Base-by-base conservation (phyloP, 495 filamentous ascomycete species). In the Hypomontagnella monticulosa region DNA sequence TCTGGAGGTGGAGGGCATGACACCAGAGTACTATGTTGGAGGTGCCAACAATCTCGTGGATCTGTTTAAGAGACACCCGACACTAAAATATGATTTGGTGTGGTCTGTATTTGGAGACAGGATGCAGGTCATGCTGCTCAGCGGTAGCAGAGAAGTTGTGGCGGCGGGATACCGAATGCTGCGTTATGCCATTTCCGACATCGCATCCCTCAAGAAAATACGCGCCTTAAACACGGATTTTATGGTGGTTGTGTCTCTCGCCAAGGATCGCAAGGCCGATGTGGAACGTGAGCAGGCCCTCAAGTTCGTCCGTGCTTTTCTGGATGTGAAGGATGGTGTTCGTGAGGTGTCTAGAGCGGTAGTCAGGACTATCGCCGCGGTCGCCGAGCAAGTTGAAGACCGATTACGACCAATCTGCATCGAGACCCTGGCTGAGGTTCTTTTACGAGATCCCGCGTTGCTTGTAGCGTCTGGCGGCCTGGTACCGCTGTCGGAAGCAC, bases 281-380 rank as follows among this genome's bases (percentile, higher is more conserved):
- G 92, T 99, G 42, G 95, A 99, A 78, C 88, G 95, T 44, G 95
- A 99, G 73, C 95, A 99, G 76, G 95, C 95, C 0, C 76, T 99
- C 64, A 99, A 99, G 73, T 97, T 99, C 76, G 91, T 97, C 19
- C 86, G 95, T 57, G 92, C 93, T 5, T 99, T 99, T 74, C 80
- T 99, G 19, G 96, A 98, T 65, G 92, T 99, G 67, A 97, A 97
- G 71, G 92, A 92, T 64, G 95, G 95, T 11, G 89, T 96, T 4
- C 83, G 83, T 43, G 95, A 99, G 73, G 87, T 99, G 50, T 96
- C 94, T 1, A 87, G 89, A 64, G 88, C 90, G 1, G 86, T 99
- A 20, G 87, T 96, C 11, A 84, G 95, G 41, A 91, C 93, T 15
- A 90, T 99, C 57, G 91, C 93, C 30, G 87, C 95, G 6, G 85